These are phyloP conservation scores for Zizania palustris DNA, from an alignment of 202 grass and related monocot species.

Conservation along the genomic window DNA sequence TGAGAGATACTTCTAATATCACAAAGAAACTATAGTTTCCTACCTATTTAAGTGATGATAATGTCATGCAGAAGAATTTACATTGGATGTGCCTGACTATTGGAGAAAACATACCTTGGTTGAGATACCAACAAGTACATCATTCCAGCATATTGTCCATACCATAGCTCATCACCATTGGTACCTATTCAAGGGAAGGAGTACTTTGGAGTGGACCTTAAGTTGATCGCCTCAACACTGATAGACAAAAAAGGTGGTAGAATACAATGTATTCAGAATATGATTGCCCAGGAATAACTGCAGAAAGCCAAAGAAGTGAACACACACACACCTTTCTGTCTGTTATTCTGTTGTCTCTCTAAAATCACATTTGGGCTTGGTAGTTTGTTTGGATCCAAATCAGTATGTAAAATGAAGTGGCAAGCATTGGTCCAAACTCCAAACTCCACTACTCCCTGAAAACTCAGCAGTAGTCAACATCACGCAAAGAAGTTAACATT, in stretches of 20 bases:
- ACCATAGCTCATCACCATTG: background rate
- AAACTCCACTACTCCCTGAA: conserved; percentile 4
- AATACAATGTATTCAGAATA: conserved; percentile 12
- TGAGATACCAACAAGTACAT: conserved; percentile 7
- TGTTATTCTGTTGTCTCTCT: conserved; percentile 18
- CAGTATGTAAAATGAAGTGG: background rate
- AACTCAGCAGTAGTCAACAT: background rate
- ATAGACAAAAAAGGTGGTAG: background rate
- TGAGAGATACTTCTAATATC: background rate
- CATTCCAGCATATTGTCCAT: background rate
- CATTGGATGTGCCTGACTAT: background rate
- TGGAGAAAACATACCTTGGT: background rate
- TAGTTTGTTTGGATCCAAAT: background rate
- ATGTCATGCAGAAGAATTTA: background rate
- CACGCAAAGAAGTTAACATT: background rate
- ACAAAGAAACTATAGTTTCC: background rate
- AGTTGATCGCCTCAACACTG: background rate
- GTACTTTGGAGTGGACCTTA: background rate
- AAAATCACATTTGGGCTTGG: background rate
- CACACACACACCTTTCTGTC: conserved; percentile 7
- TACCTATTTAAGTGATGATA: conserved; percentile 4
- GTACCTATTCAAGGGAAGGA: conserved; percentile 1
- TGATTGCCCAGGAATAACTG: background rate
- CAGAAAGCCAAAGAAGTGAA: background rate
- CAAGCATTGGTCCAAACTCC: background rate